Base-by-base conservation (phyloP, 2,329 filamentous ascomycete genomes). In the Hypomyces rosellus region DNA sequence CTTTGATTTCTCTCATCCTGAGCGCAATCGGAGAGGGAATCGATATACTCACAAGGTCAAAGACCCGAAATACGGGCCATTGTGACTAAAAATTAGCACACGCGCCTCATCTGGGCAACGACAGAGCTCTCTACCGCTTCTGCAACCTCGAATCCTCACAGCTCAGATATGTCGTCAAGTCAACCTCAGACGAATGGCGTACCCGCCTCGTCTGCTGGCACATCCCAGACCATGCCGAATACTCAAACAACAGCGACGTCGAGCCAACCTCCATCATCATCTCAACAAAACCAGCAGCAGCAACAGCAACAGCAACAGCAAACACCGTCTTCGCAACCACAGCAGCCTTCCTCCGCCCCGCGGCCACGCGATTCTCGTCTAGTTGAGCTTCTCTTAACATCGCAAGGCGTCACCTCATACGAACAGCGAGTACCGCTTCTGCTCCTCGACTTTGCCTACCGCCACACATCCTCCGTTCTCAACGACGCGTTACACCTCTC, bases 391-490 rank as follows among this genome's bases (percentile, higher is more conserved):
- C 80, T 93, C 46, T 82, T 93, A 45, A 85, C 84, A 16, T 86
- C 85, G 7, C 85, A 90, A 61, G 88, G 88, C 62, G 87, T 92
- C 9, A 84, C 85, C 4, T 77, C 84, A 38, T 93, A 89, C 74
- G 88, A 92, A 66, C 81, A 86, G 66, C 87, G 88, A 61, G 88
- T 93, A 1, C 88, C 88, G 0, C 78, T 92, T 1, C 82, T 91
- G 52, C 82, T 93, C 45, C 83, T 93, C 65, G 88, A 93, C 72
- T 92, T 92, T 64, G 86, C 88, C 45, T 93, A 93, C 76, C 83
- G 88, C 36, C 88, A 90, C 74, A 88, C 85, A 9, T 82, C 82
- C 1, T 78, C 80, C 51, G 76, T 91, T 34, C 80, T 91, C 16
- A 81, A 74, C 57, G 86, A 90, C 69, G 84, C 82, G 6, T 69